Evolutionary conservation across 192 early-diverging fungal genomes (phyloP).

Genomic region (Backusella macrospora): DNA sequence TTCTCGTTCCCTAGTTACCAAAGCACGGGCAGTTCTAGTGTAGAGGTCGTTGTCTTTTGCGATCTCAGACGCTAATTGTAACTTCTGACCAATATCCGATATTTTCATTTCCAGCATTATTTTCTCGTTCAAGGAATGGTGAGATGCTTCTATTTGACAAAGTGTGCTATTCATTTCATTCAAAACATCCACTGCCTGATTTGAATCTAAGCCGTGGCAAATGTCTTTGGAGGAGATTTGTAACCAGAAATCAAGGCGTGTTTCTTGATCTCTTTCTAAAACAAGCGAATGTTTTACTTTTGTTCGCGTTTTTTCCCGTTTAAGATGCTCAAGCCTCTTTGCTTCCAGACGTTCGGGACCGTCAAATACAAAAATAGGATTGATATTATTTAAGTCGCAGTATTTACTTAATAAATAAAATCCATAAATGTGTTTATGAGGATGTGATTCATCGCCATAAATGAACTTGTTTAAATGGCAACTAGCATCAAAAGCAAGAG

Average conservation of each 20-base stretch:
- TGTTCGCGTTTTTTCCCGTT: constrained; percentile 33
- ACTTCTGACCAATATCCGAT: constrained; percentile 3
- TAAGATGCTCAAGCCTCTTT: constrained; percentile 53
- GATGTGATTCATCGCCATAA: constrained; percentile 43
- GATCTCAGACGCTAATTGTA: neutral
- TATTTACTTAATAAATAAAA: constrained; percentile 58
- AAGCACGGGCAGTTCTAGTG: constrained; percentile 27
- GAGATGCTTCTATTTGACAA: constrained; percentile 12
- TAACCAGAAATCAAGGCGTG: constrained; percentile 33
- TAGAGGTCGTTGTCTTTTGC: constrained; percentile 34
- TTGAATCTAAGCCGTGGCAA: neutral
- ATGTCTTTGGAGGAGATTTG: constrained; percentile 11
- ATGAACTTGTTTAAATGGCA: constrained; percentile 41
- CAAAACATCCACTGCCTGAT: neutral
- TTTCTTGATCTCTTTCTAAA: constrained; percentile 41
- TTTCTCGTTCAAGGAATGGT: constrained; percentile 5
- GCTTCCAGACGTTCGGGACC: constrained; percentile 48
- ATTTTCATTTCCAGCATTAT: neutral
- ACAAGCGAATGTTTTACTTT: constrained; percentile 39
- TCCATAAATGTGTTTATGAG: constrained; percentile 58
- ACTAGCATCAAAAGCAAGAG: constrained; percentile 38
- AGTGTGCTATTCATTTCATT: constrained; percentile 29
- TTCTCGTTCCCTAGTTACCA: constrained; percentile 26
- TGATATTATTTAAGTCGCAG: constrained; percentile 53
- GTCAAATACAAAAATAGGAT: constrained; percentile 76